A percentile compares a stretch with the other conserved stretches of the same genome.
phyloP scores from a whole-genome alignment of 306 rosid genomes.

The Casuarina equisetifolia region DNA sequence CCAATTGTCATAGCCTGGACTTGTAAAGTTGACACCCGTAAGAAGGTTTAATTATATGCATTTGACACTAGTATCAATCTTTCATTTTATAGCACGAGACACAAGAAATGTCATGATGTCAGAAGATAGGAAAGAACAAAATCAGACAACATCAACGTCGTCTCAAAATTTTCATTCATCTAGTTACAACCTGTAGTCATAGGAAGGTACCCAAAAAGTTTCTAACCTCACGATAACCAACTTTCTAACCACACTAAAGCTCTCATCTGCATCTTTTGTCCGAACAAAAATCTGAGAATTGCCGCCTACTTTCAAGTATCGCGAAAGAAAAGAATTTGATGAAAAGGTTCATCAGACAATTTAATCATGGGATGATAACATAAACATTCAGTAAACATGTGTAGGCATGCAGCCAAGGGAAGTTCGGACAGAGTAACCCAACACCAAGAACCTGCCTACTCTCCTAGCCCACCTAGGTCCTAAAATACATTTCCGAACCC shows the following conservation, averaged over 20 bases:
- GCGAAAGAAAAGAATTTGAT: background rate
- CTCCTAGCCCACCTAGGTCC: background rate
- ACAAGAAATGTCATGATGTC: background rate
- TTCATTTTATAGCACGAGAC: background rate
- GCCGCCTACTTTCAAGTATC: background rate
- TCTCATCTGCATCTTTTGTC: background rate
- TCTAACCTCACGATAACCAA: too few relatives aligned
- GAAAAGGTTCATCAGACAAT: background rate
- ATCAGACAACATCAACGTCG: background rate
- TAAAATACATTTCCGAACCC: background rate
- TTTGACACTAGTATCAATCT: background rate
- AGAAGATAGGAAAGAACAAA: background rate
- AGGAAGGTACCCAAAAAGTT: background rate
- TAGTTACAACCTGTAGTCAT: background rate
- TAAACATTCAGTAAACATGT: background rate
- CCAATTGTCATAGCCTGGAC: constrained; percentile 11
- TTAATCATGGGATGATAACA: background rate
- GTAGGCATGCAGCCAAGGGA: background rate
- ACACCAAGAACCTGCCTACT: background rate
- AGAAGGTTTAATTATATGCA: background rate
- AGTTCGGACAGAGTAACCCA: background rate
- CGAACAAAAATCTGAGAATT: background rate
- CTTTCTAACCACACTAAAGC: too few relatives aligned
- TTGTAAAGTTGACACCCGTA: background rate
- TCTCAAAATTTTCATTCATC: background rate